Conservation (phyloP, 805 yeast genomes). For the Komagataella phaffii region DNA sequence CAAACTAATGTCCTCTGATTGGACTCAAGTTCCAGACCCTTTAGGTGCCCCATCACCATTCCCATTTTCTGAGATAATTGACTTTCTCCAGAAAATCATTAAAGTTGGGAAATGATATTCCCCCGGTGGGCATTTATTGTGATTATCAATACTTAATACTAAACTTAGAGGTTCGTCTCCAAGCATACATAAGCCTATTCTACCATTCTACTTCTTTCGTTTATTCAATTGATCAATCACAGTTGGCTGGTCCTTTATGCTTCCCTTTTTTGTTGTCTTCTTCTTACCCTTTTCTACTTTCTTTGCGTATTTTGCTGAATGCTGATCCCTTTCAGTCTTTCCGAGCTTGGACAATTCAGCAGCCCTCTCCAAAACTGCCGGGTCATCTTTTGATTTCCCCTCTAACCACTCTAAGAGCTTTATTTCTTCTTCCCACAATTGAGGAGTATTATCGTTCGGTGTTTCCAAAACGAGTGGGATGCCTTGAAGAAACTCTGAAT, state of each 20-base stretch:
- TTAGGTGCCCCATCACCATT: too few relatives aligned
- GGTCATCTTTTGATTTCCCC: conserved; percentile 38
- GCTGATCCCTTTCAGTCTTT: conserved; percentile 54
- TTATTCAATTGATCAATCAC: neutral
- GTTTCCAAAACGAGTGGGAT: conserved; percentile 85
- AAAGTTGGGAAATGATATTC: too few relatives aligned
- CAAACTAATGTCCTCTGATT: too few relatives aligned
- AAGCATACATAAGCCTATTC: neutral
- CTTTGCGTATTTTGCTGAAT: conserved; percentile 47
- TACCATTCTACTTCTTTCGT: neutral
- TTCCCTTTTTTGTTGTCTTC: conserved; percentile 3
- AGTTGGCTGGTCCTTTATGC: neutral
- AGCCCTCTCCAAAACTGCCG: conserved; percentile 35
- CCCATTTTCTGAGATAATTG: too few relatives aligned
- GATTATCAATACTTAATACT: neutral
- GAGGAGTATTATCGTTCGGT: conserved; percentile 57
- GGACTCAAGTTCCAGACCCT: too few relatives aligned
- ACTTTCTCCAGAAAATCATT: too few relatives aligned
- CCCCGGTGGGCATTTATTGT: too few relatives aligned
- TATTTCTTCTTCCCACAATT: conserved; percentile 67
- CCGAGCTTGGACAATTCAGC: conserved; percentile 46
- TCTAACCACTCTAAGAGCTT: conserved; percentile 73
- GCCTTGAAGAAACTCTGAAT: conserved; percentile 41
- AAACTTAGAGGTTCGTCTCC: neutral
- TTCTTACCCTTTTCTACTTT: conserved; percentile 25